Base-by-base conservation (phyloP, 2,329 filamentous ascomycete species). In the Trichophyton equinum region DNA sequence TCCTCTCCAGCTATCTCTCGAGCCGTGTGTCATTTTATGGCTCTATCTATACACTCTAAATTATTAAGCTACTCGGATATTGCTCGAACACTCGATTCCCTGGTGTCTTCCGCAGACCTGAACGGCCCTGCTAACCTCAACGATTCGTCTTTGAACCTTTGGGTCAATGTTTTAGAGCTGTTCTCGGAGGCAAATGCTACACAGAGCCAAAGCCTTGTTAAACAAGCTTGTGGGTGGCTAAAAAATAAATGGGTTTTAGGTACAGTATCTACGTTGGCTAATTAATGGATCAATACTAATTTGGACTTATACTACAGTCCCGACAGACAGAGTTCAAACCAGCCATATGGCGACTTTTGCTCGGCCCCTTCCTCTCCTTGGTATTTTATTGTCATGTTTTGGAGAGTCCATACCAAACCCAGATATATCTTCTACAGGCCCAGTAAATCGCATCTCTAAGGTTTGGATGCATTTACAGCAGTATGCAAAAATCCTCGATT, bases 221-320 rank as follows among this genome's bases (percentile, higher is more conserved):
- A 84, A 64, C 83, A 88, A 67, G 81, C 94, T 40, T 82, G 94
- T 61, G 81, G 85, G 67, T 99, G 94, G 94, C 72, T 94, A 1
- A 85, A 91, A 67, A 81, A 85, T 38, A 86, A 82, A 67, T 99
- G 92, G 91, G 85, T 85, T 65, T 87, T 91, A 65, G 85, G 89
- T 92, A 77, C 71, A 72, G 60, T 27, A 30, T 20, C 57, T 38
- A 27, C 42, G 30, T 58, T 8, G 22, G 44, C 25, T 36, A 13
- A 13, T 4, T 22, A 15, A 27, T 49, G 15, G 44, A 42, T 22
- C 33, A 25, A 20, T 44, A 22, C 47, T 60, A 22, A 60, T 33
- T 44, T 20, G 2, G 30, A 7, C 25, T 15, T 20, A 25, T 51
- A 4, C 42, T 46, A 51, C 64, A 87, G 85, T 79, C 44, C 74